Base-by-base conservation (phyloP, 768 basidiomycete species). In the Xerocomellus intermedius region DNA sequence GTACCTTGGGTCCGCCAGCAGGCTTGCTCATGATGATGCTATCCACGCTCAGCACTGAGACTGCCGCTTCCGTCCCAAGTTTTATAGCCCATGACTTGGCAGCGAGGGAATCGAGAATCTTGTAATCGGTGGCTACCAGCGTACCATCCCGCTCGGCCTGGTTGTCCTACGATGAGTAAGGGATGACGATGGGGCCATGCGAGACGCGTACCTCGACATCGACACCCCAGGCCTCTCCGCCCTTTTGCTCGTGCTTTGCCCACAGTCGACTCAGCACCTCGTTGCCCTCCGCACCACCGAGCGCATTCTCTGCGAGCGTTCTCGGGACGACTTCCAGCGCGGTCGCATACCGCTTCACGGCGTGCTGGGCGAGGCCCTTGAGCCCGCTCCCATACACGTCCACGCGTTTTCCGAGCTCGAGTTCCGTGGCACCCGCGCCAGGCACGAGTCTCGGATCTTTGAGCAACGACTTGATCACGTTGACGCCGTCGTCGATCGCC, bases 21-120 rank as follows among this genome's bases (percentile, higher is more conserved):
- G 89, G 89, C 68, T 92, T 93, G 75, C 89, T 91, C 84, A 95
- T 94, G 76, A 98, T 97, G 69, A 98, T 98, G 66, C 91, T 93
- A 74, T 99, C 97, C 8, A 99, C 97, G 58, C 88, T 89, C 51
- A 99, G 82, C 30, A 97, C 91, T 0, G 91, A 87, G 38, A 90
- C 81, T 1, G 94, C 94, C 17, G 94, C 92, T 67, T 97, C 94
- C 0, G 93, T 93, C 16, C 88, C 94, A n/a, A 94, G 81, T 54
- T 82, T 79, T 63, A 97, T 83, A 2, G 92, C 93, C 93, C 94
- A 96, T 5, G 85, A 76, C 71, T 95, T 96, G 17, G 92, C 89
- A 9, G 85, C 90, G 8, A 95, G 78, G n/a, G 94, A 86, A 69
- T 97, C 94, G 41, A 85, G 83, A 55, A 95, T 92, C 62, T 84